Conservation (phyloP, 75 land plant genomes). For the Cunninghamia lanceolata region DNA sequence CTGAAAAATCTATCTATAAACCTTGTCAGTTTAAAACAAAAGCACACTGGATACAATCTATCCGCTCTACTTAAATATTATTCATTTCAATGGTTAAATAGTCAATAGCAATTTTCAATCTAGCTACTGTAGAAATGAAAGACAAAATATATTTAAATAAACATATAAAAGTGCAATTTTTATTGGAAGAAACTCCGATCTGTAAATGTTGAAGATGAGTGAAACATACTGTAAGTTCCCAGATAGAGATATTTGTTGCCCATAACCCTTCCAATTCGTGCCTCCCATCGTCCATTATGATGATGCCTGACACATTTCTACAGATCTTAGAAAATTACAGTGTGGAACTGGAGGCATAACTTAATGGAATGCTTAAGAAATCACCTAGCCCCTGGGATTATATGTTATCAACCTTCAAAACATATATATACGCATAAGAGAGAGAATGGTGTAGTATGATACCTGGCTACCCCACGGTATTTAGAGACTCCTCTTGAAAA, state of each 20-base stretch:
- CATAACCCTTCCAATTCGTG: conserved; percentile 54
- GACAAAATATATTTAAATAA: background rate
- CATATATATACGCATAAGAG: background rate
- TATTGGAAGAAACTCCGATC: no score
- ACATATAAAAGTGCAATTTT: background rate
- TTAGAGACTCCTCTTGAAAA: conserved; percentile 78
- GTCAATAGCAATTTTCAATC: no score
- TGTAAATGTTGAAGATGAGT: background rate
- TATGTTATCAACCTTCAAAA: background rate
- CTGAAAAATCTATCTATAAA: no score
- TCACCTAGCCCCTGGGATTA: background rate
- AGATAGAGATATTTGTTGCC: conserved; percentile 65
- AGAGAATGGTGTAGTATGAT: background rate
- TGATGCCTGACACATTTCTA: conserved; percentile 41
- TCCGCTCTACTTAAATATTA: no score
- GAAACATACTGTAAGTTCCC: conserved; percentile 53
- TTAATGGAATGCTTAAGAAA: background rate
- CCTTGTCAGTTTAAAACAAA: no score
- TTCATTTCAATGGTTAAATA: no score
- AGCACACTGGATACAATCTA: no score
- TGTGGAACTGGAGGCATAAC: background rate
- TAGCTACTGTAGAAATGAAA: background rate
- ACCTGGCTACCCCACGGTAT: conserved; percentile 84
- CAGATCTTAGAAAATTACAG: background rate
- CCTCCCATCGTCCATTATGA: conserved; percentile 73